Conservation (phyloP, 441 rosid species). For the Pelargonium myrrhifolium region DNA sequence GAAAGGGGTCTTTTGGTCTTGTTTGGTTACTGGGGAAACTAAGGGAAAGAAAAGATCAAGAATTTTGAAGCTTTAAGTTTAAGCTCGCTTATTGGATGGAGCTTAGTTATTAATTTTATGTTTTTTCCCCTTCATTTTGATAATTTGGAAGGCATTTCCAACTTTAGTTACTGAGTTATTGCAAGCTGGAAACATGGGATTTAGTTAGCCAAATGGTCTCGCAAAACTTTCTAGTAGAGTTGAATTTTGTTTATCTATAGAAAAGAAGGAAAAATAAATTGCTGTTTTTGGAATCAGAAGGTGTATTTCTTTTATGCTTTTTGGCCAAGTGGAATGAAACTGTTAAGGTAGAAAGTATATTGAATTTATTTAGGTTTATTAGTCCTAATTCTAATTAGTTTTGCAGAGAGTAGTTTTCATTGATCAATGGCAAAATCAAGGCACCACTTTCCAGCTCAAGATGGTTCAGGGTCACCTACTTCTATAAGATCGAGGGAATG, state of each 20-base stretch:
- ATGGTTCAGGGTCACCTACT: slow-evolving; percentile 52
- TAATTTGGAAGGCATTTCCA: background rate
- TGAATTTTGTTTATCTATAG: background rate
- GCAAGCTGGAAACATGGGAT: background rate
- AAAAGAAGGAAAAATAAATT: background rate
- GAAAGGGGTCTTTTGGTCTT: background rate
- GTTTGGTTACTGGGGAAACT: background rate
- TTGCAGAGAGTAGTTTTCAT: background rate
- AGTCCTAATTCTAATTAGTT: background rate
- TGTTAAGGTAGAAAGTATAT: background rate
- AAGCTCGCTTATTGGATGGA: no score
- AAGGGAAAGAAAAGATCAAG: no score
- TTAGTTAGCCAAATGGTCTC: background rate
- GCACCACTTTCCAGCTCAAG: slow-evolving; percentile 52
- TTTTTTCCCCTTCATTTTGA: background rate
- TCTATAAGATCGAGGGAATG: slow-evolving; percentile 68
- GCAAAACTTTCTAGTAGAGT: no score
- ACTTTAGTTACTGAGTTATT: background rate
- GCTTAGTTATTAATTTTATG: no score
- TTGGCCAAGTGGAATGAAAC: background rate
- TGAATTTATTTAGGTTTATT: background rate
- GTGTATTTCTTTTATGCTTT: no score
- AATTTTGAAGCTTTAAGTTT: background rate
- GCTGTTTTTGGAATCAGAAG: no score
- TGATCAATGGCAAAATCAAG: slow-evolving; percentile 57